These are phyloP conservation scores for Globisporangium splendens DNA, from an alignment of 352 stramenopile genomes.

Conservation along the genomic window DNA sequence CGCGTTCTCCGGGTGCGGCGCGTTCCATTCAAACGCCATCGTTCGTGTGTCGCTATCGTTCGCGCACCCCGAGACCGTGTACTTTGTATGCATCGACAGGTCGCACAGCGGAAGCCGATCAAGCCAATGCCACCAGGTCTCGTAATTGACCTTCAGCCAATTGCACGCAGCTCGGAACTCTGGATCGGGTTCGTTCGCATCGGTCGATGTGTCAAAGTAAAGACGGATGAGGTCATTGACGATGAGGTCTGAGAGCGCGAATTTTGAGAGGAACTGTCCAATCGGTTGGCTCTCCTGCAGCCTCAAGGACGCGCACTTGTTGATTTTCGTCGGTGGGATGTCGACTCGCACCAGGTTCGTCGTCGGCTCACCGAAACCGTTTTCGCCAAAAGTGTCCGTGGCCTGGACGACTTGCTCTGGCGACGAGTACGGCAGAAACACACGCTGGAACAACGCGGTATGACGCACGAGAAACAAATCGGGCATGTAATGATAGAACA, in stretches of 20 bases:
- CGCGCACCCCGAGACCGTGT: conserved; percentile 22
- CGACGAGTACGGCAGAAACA: conserved; percentile 31
- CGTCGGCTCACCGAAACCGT: conserved; percentile 39
- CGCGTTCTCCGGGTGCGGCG: conserved; percentile 25
- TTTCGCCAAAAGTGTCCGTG: conserved; percentile 41
- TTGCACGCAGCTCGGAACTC: conserved; percentile 41
- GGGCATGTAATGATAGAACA: conserved; percentile 59
- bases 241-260: conserved; percentile 26
- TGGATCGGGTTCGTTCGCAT: conserved; percentile 19
- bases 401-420: conserved; percentile 29
- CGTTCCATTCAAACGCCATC: conserved; percentile 33
- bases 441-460: conserved; percentile 30
- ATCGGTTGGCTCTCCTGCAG: conserved; percentile 1
- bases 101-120: conserved; percentile 27
- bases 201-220: conserved; percentile 14
- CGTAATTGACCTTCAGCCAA: conserved; percentile 52
- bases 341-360: conserved; percentile 43
- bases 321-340: conserved; percentile 29
- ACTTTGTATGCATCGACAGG: conserved; percentile 23
- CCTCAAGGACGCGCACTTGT: conserved; percentile 28
- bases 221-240: conserved; percentile 34
- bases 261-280: not conserved
- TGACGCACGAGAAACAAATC: conserved; percentile 41
- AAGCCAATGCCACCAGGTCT: conserved; percentile 41
- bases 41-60: conserved; percentile 11